phyloP scores from a whole-genome alignment of 1,139 yeast genomes.

The Eremothecium cymbalariae region DNA sequence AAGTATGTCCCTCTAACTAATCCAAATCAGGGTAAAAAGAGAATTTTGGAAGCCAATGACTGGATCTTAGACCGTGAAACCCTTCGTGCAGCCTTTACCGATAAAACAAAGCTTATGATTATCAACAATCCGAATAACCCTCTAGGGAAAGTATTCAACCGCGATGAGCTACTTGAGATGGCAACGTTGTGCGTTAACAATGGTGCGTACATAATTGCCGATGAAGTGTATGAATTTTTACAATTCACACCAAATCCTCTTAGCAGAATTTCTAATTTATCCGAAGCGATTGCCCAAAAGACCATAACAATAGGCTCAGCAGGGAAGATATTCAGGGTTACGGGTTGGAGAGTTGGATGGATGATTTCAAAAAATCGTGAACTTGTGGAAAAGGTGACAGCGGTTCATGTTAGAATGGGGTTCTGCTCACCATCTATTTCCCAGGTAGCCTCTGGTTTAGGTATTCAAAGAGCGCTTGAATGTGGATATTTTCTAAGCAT shows the following conservation, averaged over 20 bases:
- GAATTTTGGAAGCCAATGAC: slow-evolving; percentile 68
- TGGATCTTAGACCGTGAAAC: slow-evolving; percentile 82
- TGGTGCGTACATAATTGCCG: slow-evolving; percentile 74
- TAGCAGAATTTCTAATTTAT: slow-evolving; percentile 75
- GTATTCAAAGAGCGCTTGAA: slow-evolving; percentile 53
- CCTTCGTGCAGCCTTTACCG: slow-evolving; percentile 58
- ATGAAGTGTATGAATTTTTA: slow-evolving; percentile 91
- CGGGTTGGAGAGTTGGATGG: slow-evolving; percentile 99
- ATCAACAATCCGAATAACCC: slow-evolving; percentile 96
- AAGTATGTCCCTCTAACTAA: slow-evolving; percentile 79
- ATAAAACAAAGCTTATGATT: slow-evolving; percentile 75
- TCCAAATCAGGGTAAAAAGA: slow-evolving; percentile 61
- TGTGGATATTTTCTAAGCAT: slow-evolving; percentile 63
- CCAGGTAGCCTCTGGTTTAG: slow-evolving; percentile 84
- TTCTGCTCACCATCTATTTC: slow-evolving; percentile 88
- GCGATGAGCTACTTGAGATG: slow-evolving; percentile 60
- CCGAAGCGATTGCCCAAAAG: slow-evolving; percentile 68
- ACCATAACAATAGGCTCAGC: slow-evolving; percentile 94
- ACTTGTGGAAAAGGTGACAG: slow-evolving; percentile 67
- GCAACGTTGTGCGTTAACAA: slow-evolving; percentile 79
- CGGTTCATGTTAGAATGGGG: slow-evolving; percentile 90
- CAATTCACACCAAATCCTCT: slow-evolving; percentile 59
- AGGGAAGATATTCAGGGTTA: slow-evolving; percentile 94
- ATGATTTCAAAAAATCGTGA: slow-evolving; percentile 72
- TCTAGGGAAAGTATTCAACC: slow-evolving; percentile 78